Evolutionary conservation across 176 grass and related monocot genomes (phyloP).

Genomic region (Zea luxurians): DNA sequence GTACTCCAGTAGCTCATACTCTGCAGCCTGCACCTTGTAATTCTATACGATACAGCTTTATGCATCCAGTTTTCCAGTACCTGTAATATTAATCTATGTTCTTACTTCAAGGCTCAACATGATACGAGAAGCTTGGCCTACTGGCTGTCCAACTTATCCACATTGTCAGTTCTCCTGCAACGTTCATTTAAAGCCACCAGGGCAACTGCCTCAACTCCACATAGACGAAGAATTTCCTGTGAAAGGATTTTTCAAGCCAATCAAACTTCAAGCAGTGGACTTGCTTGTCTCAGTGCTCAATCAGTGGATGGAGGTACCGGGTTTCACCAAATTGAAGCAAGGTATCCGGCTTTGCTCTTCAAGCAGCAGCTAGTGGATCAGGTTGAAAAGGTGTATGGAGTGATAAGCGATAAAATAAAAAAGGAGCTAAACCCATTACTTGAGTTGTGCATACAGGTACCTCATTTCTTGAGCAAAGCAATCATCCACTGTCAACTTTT

Average conservation of each 20-base stretch:
- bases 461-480: slow-evolving; percentile 19
- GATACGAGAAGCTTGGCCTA: slow-evolving; percentile 63
- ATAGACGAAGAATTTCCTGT: slow-evolving; percentile 56
- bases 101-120: slow-evolving; percentile 68
- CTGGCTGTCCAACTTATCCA: slow-evolving; percentile 74
- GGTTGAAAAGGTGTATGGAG: slow-evolving; percentile 75
- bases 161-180: slow-evolving; percentile 62
- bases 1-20: slow-evolving; percentile 28
- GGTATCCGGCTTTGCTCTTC: slow-evolving; percentile 78
- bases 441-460: slow-evolving; percentile 79
- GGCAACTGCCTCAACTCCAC: slow-evolving; percentile 45
- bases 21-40: slow-evolving; percentile 13
- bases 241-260: slow-evolving; percentile 66
- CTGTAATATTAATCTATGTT: slow-evolving; percentile 45
- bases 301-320: slow-evolving; percentile 44
- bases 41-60: slow-evolving; percentile 33
- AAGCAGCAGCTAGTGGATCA: slow-evolving; percentile 82
- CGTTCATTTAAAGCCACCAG: slow-evolving; percentile 56
- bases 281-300: slow-evolving; percentile 55
- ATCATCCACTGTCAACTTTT: slow-evolving; percentile 26
- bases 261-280: slow-evolving; percentile 56
- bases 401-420: slow-evolving; percentile 71
- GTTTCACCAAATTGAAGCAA: slow-evolving; percentile 64
- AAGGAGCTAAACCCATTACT: slow-evolving; percentile 78
- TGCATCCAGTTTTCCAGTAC: slow-evolving; percentile 38